These are phyloP conservation scores for Vaccinium corymbosum DNA, from an alignment of 148 eudicot genomes.

Conservation along the genomic window DNA sequence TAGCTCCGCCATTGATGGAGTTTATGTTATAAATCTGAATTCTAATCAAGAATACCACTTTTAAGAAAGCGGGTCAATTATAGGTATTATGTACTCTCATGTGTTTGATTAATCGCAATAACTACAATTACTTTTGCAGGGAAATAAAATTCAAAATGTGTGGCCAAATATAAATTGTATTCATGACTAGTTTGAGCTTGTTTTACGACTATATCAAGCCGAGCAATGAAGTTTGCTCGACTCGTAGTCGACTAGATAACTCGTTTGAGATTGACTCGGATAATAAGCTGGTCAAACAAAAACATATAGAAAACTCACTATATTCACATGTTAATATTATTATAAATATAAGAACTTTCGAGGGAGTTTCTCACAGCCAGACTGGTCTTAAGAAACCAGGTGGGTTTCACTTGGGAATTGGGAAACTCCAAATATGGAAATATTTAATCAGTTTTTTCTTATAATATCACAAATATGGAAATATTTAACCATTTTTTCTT, in stretches of 20 bases:
- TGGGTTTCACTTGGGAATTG: constrained; percentile 24
- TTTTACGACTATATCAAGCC: neutral
- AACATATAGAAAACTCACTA: neutral
- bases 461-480: constrained; percentile 7
- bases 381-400: constrained; percentile 17
- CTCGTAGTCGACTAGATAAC: neutral
- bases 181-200: too few species aligned
- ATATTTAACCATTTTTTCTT: neutral
- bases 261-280: neutral
- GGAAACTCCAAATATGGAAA: constrained; percentile 17
- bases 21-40: too few species aligned
- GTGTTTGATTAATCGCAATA: too few species aligned
- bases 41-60: too few species aligned
- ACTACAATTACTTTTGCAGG: too few species aligned
- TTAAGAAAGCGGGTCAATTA: too few species aligned
- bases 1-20: too few species aligned
- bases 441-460: neutral
- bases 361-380: constrained; percentile 1
- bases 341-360: neutral
- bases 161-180: too few species aligned
- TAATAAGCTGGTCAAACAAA: neutral
- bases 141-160: too few species aligned
- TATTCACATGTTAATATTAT: neutral
- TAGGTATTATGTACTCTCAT: too few species aligned
- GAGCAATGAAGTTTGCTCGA: neutral